These are phyloP conservation scores for Gliomastix tumulicola DNA, from an alignment of 2,329 filamentous ascomycete species.

Conservation along the genomic window DNA sequence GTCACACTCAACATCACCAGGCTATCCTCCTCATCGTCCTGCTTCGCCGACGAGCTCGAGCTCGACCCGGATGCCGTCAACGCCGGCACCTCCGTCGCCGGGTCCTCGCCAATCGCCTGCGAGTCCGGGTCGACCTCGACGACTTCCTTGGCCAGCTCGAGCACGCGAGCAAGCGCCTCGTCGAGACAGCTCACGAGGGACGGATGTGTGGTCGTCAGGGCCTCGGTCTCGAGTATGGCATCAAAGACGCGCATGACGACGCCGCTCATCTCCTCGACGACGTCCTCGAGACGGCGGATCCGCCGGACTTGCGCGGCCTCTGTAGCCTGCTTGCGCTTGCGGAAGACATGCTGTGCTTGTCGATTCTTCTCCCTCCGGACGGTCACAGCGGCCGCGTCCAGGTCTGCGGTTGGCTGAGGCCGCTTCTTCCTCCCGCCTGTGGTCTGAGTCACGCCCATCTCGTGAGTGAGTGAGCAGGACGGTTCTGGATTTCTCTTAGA, in stretches of 20 bases:
- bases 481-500: too few species aligned
- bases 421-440: too few species aligned
- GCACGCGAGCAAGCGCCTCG: conserved; percentile 5
- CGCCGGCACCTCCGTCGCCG: not conserved
- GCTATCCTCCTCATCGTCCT: not conserved
- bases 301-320: conserved; percentile 16
- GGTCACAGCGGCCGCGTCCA: too few species aligned
- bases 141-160: conserved; percentile 1
- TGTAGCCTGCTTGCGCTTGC: conserved; percentile 16
- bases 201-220: not conserved
- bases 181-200: conserved; percentile 6
- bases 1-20: not conserved
- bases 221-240: conserved; percentile 1
- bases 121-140: not conserved
- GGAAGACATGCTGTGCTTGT: conserved; percentile 19
- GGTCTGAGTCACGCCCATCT: too few species aligned
- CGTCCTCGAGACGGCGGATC: conserved; percentile 15
- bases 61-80: too few species aligned
- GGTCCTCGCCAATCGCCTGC: not conserved
- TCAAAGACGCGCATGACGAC: not conserved
- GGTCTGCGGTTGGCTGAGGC: too few species aligned
- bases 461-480: too few species aligned
- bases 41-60: too few species aligned
- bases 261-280: conserved; percentile 19
- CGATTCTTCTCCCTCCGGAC: conserved; percentile 19